Base-by-base conservation (phyloP, 805 yeast species). In the Teunomyces cretensis region DNA sequence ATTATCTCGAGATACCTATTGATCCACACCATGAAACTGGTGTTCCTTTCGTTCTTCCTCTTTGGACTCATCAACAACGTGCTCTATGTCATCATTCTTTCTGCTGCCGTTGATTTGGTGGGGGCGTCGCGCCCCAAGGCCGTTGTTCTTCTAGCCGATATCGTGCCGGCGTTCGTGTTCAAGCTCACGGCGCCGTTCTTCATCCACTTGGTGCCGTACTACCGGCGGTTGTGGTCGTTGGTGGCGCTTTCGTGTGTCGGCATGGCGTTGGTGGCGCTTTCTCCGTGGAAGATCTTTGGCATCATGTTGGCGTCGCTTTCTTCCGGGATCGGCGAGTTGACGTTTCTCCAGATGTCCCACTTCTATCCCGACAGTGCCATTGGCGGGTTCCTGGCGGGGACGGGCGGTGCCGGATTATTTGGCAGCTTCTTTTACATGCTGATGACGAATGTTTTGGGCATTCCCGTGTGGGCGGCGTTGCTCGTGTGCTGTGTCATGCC, bases 351-450 rank as follows among this genome's bases (percentile, higher is more conserved):
- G 61, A 67, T 92, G 62, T 88, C 97, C 1, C 96, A 91, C 59
- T 84, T 72, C 55, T 89, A 81, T 61, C 44, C 51, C n/a, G 75
- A 72, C 14, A 72, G 73, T 13, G 72, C 95, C 3, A 69, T 92
- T 38, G 81, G 84, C 41, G 97, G 96, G 0, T 92, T 95, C 81
- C 86, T 96, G 15, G 79, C 90, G 6, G 99, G 99, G 1, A 92
- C 98, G 0, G 98, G 99, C 2, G 96, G 89, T 14, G 98, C 99
- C 1, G 99, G 99, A 0, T 62, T 92, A 4, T 76, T 80, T 14
- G 99, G 98, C 0, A 81, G 91, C 44, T 87, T 86, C 43, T 58
- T 78, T 11, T 91, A 80, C 57, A 56, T 92, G 75, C 52, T 85
- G 1, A 49, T 88, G 54, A 92, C 97, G 0, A 84, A 92, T 1